phyloP scores from a whole-genome alignment of 2,329 filamentous ascomycete species.

The Zymoseptoria passerinii region DNA sequence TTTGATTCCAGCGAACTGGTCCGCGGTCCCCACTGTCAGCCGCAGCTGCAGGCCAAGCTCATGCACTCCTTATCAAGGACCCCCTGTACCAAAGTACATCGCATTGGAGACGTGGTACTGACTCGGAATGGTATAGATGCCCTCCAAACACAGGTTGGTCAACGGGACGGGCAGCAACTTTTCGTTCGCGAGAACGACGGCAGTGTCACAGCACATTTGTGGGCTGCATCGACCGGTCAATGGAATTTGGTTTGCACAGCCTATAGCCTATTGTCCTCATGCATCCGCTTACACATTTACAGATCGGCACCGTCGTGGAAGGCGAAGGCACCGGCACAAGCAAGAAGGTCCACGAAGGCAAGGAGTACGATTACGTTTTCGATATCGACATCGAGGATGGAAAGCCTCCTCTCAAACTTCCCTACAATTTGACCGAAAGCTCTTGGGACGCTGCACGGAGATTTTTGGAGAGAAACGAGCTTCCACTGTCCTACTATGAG shows the following conservation, averaged over 20 bases:
- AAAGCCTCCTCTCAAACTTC: conserved; percentile 85
- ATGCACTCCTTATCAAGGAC: background rate
- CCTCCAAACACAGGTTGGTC: conserved; percentile 69
- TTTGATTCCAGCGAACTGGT: background rate
- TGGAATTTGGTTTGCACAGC: conserved; percentile 25
- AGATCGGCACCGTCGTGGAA: conserved; percentile 89
- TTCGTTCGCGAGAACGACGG: conserved; percentile 81
- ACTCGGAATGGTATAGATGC: conserved; percentile 51
- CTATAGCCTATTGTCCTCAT: background rate
- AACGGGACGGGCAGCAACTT: conserved; percentile 92
- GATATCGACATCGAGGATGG: conserved; percentile 95
- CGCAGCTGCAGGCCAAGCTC: background rate
- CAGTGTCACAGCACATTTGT: conserved; percentile 76
- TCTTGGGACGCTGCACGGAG: conserved; percentile 86
- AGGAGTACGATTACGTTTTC: conserved; percentile 94
- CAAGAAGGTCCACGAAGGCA: conserved; percentile 67
- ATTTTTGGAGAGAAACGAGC: conserved; percentile 81
- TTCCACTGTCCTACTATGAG: conserved; percentile 80
- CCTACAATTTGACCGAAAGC: conserved; percentile 86
- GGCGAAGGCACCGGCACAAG: conserved; percentile 67
- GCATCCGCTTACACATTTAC: conserved; percentile 15
- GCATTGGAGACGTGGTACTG: background rate
- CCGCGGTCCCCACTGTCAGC: background rate
- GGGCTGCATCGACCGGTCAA: conserved; percentile 50
- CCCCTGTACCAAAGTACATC: background rate